Base-by-base conservation (phyloP, 2,329 filamentous ascomycete genomes). In the Phaeosphaeria sp. region DNA sequence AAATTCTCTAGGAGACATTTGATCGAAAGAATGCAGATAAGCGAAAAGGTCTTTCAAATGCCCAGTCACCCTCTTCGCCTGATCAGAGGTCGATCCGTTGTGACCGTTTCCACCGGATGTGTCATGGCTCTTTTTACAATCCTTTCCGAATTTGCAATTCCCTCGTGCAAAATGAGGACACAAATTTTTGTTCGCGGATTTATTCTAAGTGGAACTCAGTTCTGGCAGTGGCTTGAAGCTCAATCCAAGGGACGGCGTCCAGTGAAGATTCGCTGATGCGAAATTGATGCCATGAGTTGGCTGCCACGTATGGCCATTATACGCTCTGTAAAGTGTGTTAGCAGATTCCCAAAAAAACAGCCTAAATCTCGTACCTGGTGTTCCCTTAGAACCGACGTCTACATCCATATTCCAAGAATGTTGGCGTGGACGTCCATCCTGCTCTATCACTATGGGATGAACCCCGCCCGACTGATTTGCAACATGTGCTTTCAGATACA, bases 81-180 rank as follows among this genome's bases (percentile, higher is more conserved):
- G 20, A 6, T 6, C 11, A 7, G 27, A 20, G 47, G 17, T 8
- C 9, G n/a, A n/a, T 2, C 25, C 33, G 13, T 18, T 24, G 17
- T 40, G 27, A 2, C n/a, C 11, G 15, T n/a, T 1, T 22, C 3
- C 9, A n/a, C 9, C 17, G 9, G n/a, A 13, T 3, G 8, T 18
- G 25, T 45, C 50, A n/a, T 52, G 50, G 15, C 42, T 46, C 25
- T 46, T 52, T 8, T 46, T 52, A 22, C 50, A 52, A 5, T 9
- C 18, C 13, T 52, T 42, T 2, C 25, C 42, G 22, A 33, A 52
- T 24, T 24, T 52, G 27, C 50, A 52, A 39, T 39, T 13, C 3
- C 42, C 50, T 13, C 21, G 15, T 2, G 25, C 17, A 33, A 46
- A 52, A 21, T 46, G 27, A 5, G 17, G 18, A 21, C 50, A 52